Base-by-base conservation (phyloP, 2,329 filamentous ascomycete genomes). In the Blastomyces percursus region DNA sequence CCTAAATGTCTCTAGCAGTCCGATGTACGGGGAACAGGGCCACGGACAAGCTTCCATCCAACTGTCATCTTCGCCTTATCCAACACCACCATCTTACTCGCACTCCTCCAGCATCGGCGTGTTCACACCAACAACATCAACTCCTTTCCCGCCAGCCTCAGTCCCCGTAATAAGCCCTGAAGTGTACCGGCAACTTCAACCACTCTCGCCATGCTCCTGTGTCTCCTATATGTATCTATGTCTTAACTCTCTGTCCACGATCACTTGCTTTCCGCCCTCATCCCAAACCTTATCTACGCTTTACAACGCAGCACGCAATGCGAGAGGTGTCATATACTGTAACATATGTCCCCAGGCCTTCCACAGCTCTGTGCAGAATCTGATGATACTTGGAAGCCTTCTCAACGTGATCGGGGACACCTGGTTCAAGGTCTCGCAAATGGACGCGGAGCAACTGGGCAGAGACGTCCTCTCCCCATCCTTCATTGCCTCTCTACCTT, bases 311-410 rank as follows among this genome's bases (percentile, higher is more conserved):
- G 72, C 77, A 32, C 71, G 71, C 62, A 79, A 76, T 11, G 76
- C 76, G 16, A 71, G 71, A 38, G 66, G 71, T 24, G 76, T 78
- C 16, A 73, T 79, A 32, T 75, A 75, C 64, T 80, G 78, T 64
- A 66, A 70, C 52, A 66, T 71, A 21, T 80, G 78, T 63, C 77
- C 77, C 1, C 71, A 72, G 46, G 71, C 68, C 42, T 78, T 78
- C 62, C 72, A 75, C 42, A 75, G 76, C 1, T 73, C 73, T 7
- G 67, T 77, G 30, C 77, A 79, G 63, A 80, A 80, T 60, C 72
- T 79, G 54, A 79, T 78, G 75, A 72, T 79, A 58, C 72, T 74
- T n/a, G 74, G 74, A 14, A 78, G 77, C 12, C 68, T 79, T 14
- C 67, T 80, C 55, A 79, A 72, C n/a, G 73, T 78, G 24, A 66